Percentiles rank a stretch among this genome's conserved stretches.
Conservation (phyloP, 1,284 basidiomycete species). For the Cutaneotrichosporon cyanovorans region DNA sequence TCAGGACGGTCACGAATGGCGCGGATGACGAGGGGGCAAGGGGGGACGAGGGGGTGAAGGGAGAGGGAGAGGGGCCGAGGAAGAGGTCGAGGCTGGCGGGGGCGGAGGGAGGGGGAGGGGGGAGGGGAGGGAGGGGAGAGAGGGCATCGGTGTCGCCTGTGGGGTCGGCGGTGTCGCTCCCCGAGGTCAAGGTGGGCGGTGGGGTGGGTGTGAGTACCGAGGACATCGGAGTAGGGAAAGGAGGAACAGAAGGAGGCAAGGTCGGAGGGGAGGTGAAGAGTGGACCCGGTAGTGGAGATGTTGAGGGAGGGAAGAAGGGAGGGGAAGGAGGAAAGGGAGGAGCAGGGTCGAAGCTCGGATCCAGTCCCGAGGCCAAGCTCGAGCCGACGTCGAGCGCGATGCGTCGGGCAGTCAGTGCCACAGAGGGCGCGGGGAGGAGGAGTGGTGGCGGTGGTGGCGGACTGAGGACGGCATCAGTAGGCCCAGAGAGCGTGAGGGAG, state of each 20-base stretch:
- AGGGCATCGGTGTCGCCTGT: no score
- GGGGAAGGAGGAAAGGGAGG: background rate
- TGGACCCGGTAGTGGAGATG: no score
- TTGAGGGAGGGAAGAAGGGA: no score
- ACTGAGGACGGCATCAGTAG: slow-evolving; percentile 14
- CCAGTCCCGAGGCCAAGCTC: slow-evolving; percentile 1
- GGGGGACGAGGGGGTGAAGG: background rate
- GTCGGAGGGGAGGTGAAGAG: no score
- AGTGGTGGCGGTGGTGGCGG: background rate
- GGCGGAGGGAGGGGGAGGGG: no score
- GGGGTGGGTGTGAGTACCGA: no score
- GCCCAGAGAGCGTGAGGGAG: slow-evolving; percentile 19
- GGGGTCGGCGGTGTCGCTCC: slow-evolving; percentile 4
- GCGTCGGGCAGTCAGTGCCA: slow-evolving; percentile 14
- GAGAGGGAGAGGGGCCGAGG: no score
- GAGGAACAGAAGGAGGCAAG: no score
- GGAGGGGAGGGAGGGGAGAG: no score
- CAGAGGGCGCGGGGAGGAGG: slow-evolving; percentile 5
- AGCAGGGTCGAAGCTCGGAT: background rate
- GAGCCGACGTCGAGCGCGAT: slow-evolving; percentile 8
- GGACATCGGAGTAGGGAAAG: no score
- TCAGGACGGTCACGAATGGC: slow-evolving; percentile 22
- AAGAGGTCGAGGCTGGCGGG: no score
- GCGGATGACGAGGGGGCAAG: slow-evolving; percentile 1
- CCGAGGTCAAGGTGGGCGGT: no score